Base-by-base conservation (phyloP, 192 early-diverging fungal species). In the Coemansia sp. region DNA sequence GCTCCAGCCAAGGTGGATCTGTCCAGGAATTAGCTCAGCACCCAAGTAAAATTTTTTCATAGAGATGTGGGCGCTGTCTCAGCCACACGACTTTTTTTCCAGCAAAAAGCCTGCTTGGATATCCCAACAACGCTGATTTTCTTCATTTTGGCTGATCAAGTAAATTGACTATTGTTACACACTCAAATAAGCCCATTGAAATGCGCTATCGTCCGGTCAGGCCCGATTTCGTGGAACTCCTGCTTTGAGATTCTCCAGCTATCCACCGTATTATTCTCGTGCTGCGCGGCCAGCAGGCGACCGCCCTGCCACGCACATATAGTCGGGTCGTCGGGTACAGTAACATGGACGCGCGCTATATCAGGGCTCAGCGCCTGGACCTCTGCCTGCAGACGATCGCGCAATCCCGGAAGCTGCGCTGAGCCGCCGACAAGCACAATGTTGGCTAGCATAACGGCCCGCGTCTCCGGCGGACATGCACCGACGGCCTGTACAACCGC, bases 371-470 rank as follows among this genome's bases (percentile, higher is more conserved):
- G 78, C 49, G 94, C 89, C 51, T 94, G 92, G 75, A 98, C 89
- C 81, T 98, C 96, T 77, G 90, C 88, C 71, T 95, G 93, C 87
- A 98, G 89, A 67, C 95, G 90, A 69, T 95, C 90, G 33, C 86
- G 87, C 70, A 98, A 89, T 67, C 94, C 96, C 21, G 91, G 89
- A 84, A 94, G 93, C 90, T 89, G 87, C 63, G 96, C 95, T 42
- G 92, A 89, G 62, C 96, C 94, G 67, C 94, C 95, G 61, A 91
- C 93, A 56, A 95, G 84, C 59, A 95, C 87, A 80, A 97, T 94
- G 85, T 94, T 95, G 63, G 88, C 88, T 84, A 94, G 92, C 80
- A 98, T 84, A 66, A 94, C 92, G 70, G 87, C 87, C 74, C 91
- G 91, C 72, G 94, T 90, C 81, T 92, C 90, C 52, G 91, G 86